Evolutionary conservation across 345 rosid genomes (phyloP), one percentile per base, ranked within the genome.

Genomic region (Euphorbia pulcherrima): DNA sequence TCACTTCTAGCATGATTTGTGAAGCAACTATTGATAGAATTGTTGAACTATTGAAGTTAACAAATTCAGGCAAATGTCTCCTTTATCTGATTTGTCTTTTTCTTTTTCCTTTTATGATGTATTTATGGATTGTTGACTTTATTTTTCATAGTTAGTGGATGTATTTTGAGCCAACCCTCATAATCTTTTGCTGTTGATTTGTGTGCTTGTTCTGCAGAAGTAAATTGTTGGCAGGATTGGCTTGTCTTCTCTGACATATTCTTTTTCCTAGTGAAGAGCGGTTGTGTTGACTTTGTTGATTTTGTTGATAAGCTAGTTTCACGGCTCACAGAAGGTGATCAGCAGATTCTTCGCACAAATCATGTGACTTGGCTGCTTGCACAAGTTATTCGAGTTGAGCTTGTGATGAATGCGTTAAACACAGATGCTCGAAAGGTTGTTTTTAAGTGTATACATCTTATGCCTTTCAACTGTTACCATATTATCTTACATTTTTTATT

Each of bases 181-280:
- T 47, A 47, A 1, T 29, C 17, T 6, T n/a, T 26, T 56, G 13
- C 55, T 50, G 24, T 50, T 50, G 8, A 20, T 52, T 52, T 50
- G 37, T 53, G 13, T 53, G 8, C 24, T 68, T 50, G 10, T 26
- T n/a, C 57, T 67, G 86, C 97, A 94, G 99, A 91, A 62, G 69
- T 83, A 67, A 94, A 87, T 81, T 94, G 97, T 85, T 91, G 99
- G 99, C 96, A 86, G 76, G 99, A 94, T 68, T 94, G 99, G 99
- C 92, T 94, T 66, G 89, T 87, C 82, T 94, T 94, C 84, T 89
- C 97, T 65, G 99, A 94, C 77, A 81, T 89, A 41, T 89, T 87
- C 82, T 89, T 74, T 83, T 88, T 91, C 75, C 89, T 94, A 21
- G 76, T 87, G 80, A 94, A 91, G 81, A 94, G 90, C 72, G 93